These are phyloP conservation scores for Pleodorina starrii DNA, from an alignment of 139 green algal genomes.

Conservation along the genomic window DNA sequence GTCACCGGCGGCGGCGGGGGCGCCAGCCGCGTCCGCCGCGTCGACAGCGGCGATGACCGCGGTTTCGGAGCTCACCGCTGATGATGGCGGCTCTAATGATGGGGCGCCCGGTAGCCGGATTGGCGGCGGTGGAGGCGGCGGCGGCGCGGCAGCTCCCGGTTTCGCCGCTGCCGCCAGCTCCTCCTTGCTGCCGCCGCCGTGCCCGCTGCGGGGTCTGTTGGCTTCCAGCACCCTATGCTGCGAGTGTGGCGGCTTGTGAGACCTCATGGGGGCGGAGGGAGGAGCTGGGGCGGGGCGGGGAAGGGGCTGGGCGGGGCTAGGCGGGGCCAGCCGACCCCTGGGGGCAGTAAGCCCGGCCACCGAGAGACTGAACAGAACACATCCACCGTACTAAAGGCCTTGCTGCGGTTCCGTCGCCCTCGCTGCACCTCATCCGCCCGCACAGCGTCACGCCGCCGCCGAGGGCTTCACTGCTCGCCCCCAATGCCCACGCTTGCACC, in stretches of 20 bases:
- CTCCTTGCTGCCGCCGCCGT: not conserved
- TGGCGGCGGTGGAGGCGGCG: not conserved
- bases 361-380: not conserved
- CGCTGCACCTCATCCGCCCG: too few species aligned
- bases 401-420: too few species aligned
- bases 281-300: not conserved
- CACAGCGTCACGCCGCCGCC: too few species aligned
- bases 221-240: not conserved
- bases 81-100: not conserved
- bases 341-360: not conserved
- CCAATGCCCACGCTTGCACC: too few species aligned
- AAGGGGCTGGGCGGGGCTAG: too few species aligned
- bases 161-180: not conserved
- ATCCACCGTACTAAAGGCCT: too few species aligned
- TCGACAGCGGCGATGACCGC: not conserved
- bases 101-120: not conserved
- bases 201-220: slow-evolving; percentile 3
- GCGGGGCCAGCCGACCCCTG: too few species aligned
- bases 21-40: not conserved
- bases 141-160: not conserved
- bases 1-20: not conserved
- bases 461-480: too few species aligned
- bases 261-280: not conserved
- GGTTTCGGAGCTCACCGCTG: not conserved
- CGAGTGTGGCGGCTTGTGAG: slow-evolving; percentile 13